Conservation (phyloP, 2,329 filamentous ascomycete species). For the Colletotrichum graminicola region DNA sequence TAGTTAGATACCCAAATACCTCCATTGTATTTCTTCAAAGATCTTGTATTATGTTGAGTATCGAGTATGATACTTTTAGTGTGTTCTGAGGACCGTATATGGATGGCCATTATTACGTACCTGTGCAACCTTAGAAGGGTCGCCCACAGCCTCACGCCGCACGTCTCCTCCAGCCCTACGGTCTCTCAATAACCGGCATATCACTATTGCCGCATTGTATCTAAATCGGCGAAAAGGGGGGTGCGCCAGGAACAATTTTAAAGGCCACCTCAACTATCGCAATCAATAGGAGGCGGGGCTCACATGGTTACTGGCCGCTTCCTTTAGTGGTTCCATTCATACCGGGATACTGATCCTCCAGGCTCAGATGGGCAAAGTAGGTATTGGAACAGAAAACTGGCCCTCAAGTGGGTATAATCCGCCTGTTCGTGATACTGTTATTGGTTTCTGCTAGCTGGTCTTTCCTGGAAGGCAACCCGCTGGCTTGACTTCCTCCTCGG, state of each 20-base stretch:
- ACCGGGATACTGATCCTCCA: conserved; percentile 4
- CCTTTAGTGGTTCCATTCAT: background rate
- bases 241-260: background rate
- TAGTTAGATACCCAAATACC: no score
- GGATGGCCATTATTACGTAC: no score
- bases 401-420: no score
- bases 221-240: background rate
- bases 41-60: no score
- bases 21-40: no score
- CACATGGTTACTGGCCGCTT: background rate
- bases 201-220: background rate
- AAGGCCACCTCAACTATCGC: no score
- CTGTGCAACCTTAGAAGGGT: no score
- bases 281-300: background rate
- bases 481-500: background rate
- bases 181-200: background rate
- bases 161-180: background rate
- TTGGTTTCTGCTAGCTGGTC: background rate
- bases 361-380: background rate
- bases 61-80: no score
- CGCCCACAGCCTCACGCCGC: background rate
- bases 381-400: background rate
- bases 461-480: background rate
- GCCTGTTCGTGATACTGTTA: background rate
- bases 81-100: background rate